Evolutionary conservation across 2,329 filamentous ascomycete species (phyloP).

Genomic region (Lithohypha guttulata): DNA sequence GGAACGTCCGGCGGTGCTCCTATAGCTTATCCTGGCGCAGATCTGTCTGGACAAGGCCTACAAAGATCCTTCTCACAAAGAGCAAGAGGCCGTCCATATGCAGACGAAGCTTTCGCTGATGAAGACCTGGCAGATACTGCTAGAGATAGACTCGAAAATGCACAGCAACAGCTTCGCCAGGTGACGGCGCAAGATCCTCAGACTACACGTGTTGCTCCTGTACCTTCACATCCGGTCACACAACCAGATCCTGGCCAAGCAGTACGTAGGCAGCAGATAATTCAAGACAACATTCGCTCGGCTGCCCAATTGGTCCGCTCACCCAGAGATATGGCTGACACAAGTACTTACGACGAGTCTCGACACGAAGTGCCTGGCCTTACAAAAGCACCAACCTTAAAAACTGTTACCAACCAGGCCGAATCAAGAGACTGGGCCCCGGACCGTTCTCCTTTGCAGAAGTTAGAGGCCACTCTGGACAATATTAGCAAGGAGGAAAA

Average conservation of each 20-base stretch:
- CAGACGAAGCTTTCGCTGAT: slow-evolving; percentile 21
- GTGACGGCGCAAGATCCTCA: background rate
- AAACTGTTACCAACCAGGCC: slow-evolving; percentile 7
- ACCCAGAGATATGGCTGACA: slow-evolving; percentile 1
- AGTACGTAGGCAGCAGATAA: slow-evolving; percentile 3
- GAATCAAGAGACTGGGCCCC: slow-evolving; percentile 50
- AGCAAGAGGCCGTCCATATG: slow-evolving; percentile 19
- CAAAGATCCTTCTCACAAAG: slow-evolving; percentile 23
- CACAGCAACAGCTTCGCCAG: background rate
- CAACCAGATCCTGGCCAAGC: background rate
- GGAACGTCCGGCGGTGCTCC: slow-evolving; percentile 53
- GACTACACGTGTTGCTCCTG: too few species aligned
- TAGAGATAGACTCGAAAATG: background rate
- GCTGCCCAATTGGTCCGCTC: slow-evolving; percentile 4
- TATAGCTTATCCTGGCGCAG: slow-evolving; percentile 42
- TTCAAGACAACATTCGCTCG: slow-evolving; percentile 5
- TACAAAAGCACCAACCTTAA: background rate
- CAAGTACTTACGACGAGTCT: background rate
- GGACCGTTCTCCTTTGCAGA: slow-evolving; percentile 83
- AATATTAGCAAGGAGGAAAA: slow-evolving; percentile 96
- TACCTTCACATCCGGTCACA: too few species aligned
- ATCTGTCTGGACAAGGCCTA: slow-evolving; percentile 16
- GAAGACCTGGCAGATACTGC: slow-evolving; percentile 10
- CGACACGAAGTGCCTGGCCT: background rate
- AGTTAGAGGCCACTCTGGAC: slow-evolving; percentile 78